Evolutionary conservation across 1,139 yeast genomes (phyloP).

Genomic region (Pichia sp.): DNA sequence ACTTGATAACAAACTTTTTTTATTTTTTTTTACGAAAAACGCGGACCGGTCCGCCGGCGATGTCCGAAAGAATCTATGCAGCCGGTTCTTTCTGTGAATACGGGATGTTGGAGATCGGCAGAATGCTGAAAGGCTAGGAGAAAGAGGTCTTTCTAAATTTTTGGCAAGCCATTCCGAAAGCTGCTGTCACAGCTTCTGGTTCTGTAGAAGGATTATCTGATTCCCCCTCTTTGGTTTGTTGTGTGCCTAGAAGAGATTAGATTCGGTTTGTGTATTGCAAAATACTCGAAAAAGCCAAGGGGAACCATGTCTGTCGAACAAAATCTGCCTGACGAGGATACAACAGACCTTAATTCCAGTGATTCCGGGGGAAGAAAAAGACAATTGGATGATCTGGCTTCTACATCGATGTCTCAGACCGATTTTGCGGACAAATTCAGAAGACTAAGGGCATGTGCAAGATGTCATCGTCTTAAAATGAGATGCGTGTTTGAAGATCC

Average conservation of each 20-base stretch:
- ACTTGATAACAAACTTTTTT: neutral
- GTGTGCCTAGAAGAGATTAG: too few species aligned
- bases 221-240: too few species aligned
- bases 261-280: too few species aligned
- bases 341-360: neutral
- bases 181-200: too few species aligned
- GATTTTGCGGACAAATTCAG: conserved; percentile 31
- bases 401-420: conserved; percentile 10
- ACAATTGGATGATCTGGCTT: neutral
- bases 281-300: neutral
- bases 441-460: conserved; percentile 48
- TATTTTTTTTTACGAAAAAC: neutral
- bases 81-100: neutral
- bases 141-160: too few species aligned
- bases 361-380: conserved; percentile 5
- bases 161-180: too few species aligned
- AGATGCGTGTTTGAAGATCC: conserved; percentile 52
- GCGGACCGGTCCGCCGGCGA: conserved; percentile 7
- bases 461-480: conserved; percentile 54
- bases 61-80: conserved; percentile 4
- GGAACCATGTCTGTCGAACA: neutral
- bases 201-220: too few species aligned
- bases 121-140: too few species aligned
- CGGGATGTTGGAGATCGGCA: neutral
- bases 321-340: neutral